Evolutionary conservation across 306 rosid species (phyloP), one percentile per base, ranked within the genome.

Genomic region (Castanea mollissima): DNA sequence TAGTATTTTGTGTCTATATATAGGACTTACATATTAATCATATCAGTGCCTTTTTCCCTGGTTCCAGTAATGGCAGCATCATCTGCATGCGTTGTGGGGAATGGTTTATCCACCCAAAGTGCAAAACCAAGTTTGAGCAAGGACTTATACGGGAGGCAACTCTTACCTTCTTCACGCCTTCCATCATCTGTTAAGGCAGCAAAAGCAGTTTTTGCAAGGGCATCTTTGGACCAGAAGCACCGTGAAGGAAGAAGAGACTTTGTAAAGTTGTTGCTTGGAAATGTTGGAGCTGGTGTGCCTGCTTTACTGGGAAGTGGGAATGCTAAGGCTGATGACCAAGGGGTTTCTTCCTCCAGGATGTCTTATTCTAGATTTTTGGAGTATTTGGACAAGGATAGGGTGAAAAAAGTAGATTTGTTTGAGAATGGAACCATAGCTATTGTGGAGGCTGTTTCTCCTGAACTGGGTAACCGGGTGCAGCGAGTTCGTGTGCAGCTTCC

Each of bases 401-500:
- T 95, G 67, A 91, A 86, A 65, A 95, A 93, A 67, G 98, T 95
- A 73, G 99, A 95, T 87, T 83, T 95, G 75, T 95, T 74, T 80
- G 99, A 95, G 78, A 93, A 93, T 72, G 99, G 97, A 76, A 95
- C 97, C 78, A 88, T 87, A 38, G 99, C 99, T 71, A 82, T 89
- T 83, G 98, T 93, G 46, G 99, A 95, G 82, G 94, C 98, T 77
- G 86, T 95, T 82, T 93, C 98, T 70, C 97, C 97, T 5, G 98
- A 95, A 78, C 86, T 92, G 60, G 98, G 97, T 18, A 90, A 95
- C 79, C 86, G 94, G 77, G 92, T 91, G 85, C 98, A 91, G 83
- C 87, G 98, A 69, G 92, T 95, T 64, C 97, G 99, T 3, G 97
- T 95, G 65, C 99, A 95, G 81, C 98, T 95, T 76, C 99, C 98